Evolutionary conservation across 345 rosid genomes (phyloP), one percentile per base, ranked within the genome.

Genomic region (Adansonia digitata): DNA sequence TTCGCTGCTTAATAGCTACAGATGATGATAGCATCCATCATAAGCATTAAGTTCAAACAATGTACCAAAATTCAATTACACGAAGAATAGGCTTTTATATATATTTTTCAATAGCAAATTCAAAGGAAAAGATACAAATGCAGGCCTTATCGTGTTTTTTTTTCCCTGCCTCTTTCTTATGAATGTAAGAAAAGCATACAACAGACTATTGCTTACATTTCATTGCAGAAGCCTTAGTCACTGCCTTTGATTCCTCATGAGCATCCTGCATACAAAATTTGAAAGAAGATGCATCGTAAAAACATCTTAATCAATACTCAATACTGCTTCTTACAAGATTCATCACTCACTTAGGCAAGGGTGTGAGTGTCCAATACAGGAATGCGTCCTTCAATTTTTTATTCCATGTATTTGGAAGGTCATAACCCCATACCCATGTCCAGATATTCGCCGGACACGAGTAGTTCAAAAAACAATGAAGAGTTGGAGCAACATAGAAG

Each of bases 211-310:
- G 26, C 77, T 78, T 80, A 94, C 98, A 87, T 89, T 92, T 94
- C 97, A 94, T 95, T 26, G 93, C 91, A 79, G 94, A 89, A 80
- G 99, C 98, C 81, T 88, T 93, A 40, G 99, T 93, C 65, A 93
- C 88, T 43, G 91, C 84, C 81, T 83, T 95, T 22, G 98, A 87
- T 76, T 95, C 98, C 85, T 91, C 92, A 18, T 93, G 89, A 29
- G 96, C 96, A 75, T 77, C 89, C 88, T 91, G 85, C 84, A 82
- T 20, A 61, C 42, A 75, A 63, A 24, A 77, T 76, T 79, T 39
- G 35, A 62, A 78, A 45, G 42, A 66, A 59, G 78, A 70, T 61
- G 48, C 59, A 37, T 53, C 5, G 57, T 18, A 52, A 48, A 24
- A 62, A 71, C n/a, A 31, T n/a, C 40, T 45, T 35, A 62, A 27